Conservation (phyloP, 2,329 filamentous ascomycete genomes). For the Diaporthe vexans region DNA sequence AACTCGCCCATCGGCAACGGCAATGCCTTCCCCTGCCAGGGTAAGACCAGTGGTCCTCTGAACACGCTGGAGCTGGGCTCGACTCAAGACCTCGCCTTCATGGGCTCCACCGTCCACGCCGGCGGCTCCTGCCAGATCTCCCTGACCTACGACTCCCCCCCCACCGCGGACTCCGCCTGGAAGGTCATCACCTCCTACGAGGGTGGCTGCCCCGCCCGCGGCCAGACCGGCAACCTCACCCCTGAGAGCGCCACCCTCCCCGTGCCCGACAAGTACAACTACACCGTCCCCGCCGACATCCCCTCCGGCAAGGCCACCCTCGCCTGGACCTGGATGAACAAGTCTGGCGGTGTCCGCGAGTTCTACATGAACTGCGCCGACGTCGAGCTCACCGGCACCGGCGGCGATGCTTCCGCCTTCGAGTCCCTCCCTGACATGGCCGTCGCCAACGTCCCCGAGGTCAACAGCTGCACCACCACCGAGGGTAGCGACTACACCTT, state of each 20-base stretch:
- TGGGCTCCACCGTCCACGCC: slow-evolving; percentile 73
- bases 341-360: slow-evolving; percentile 78
- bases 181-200: slow-evolving; percentile 71
- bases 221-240: slow-evolving; percentile 67
- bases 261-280: slow-evolving; percentile 58
- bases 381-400: slow-evolving; percentile 69
- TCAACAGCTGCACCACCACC: slow-evolving; percentile 64
- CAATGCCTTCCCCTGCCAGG: slow-evolving; percentile 19
- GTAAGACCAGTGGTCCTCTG: neutral
- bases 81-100: slow-evolving; percentile 72
- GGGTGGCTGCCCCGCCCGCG: slow-evolving; percentile 64
- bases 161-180: slow-evolving; percentile 67
- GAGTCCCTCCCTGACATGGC: slow-evolving; percentile 80
- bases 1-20: slow-evolving; percentile 21
- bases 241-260: slow-evolving; percentile 65
- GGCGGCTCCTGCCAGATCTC: slow-evolving; percentile 84
- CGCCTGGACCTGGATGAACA: slow-evolving; percentile 85
- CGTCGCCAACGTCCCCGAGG: slow-evolving; percentile 73
- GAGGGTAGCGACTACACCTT: slow-evolving; percentile 72
- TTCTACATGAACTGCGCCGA: slow-evolving; percentile 91
- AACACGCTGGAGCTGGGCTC: slow-evolving; percentile 77
- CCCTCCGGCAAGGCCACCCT: slow-evolving; percentile 74
- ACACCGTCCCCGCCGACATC: slow-evolving; percentile 75
- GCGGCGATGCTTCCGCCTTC: slow-evolving; percentile 63
- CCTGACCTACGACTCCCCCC: slow-evolving; percentile 79